Evolutionary conservation across 176 grass and related monocot genomes (phyloP), one percentile per base, ranked within the genome.

Genomic region (Phoenix roebelenii): DNA sequence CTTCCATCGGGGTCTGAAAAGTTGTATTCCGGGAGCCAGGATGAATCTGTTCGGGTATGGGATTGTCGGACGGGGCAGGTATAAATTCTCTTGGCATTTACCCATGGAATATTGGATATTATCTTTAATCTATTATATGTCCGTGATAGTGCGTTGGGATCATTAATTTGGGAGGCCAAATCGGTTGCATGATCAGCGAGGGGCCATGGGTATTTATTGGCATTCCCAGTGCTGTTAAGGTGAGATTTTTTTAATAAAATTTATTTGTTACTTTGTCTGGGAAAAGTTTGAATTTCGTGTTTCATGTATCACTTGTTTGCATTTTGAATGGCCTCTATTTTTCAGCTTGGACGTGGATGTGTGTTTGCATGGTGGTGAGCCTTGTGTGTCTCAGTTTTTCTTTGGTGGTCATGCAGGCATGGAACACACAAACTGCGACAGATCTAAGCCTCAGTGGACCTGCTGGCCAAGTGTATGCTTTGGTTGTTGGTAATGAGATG

Each of bases 41-140:
- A 98, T 52, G 82, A 84, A 71, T 83, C 88, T 0, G 62, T 98
- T 66, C 82, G 77, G 59, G 68, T 85, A 23, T 98, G 94, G 93
- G 87, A 98, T 81, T 92, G 88, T 55, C 84, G 81, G 69, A 92
- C 88, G 3, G 94, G 94, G 17, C 87, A 98, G 92, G 92, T 97
- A 91, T 50, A 16, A 57, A 61, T 50, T 51, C 25, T 73, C 75
- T 70, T 79, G 72, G 66, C 39, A 18, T 62, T 74, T 82, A 57
- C 16, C 23, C 18, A 15, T 49, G 44, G 23, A 65, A 55, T 14
- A 53, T 74, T 63, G 55, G 55, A 20, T 26, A 26, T 26, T 26
- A 26, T 26, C 51, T 73, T 57, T 77, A 52, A 74, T 74, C 23
- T 26, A 55, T 48, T 76, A 63, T 49, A 14, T 63, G 17, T 26